These are phyloP conservation scores for Fimicolochytrium jonesii DNA, from an alignment of 192 early-diverging fungal species.

Conservation along the genomic window DNA sequence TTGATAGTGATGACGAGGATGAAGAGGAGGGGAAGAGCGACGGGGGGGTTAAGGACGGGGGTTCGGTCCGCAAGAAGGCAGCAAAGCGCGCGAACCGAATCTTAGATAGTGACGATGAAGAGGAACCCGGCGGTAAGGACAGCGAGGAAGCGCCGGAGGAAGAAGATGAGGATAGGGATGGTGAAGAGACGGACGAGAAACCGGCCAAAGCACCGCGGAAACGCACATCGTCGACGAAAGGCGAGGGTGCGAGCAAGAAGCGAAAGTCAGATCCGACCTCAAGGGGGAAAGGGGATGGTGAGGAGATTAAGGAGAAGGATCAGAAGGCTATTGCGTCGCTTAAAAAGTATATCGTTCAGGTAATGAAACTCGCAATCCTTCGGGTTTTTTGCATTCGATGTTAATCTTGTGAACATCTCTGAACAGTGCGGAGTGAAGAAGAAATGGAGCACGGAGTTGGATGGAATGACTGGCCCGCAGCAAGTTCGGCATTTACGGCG, in stretches of 20 bases:
- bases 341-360: slow-evolving; percentile 2
- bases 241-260: no score
- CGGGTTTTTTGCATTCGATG: background rate
- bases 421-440: slow-evolving; percentile 9
- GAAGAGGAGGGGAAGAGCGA: background rate
- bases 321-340: background rate
- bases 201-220: background rate
- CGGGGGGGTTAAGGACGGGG: background rate
- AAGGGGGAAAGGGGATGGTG: background rate
- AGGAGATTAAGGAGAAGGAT: background rate
- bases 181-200: background rate
- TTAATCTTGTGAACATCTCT: background rate
- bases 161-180: background rate
- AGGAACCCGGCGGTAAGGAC: background rate
- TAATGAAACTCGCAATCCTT: background rate
- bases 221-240: no score
- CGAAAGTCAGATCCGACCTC: background rate
- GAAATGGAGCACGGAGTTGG: background rate
- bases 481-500: background rate
- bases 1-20: background rate
- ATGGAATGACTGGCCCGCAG: background rate
- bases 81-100: background rate
- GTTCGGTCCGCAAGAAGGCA: background rate
- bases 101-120: background rate
- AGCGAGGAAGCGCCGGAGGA: background rate